phyloP scores from a whole-genome alignment of 169 alveolate genomes.

The Cryptosporidium baileyi region DNA sequence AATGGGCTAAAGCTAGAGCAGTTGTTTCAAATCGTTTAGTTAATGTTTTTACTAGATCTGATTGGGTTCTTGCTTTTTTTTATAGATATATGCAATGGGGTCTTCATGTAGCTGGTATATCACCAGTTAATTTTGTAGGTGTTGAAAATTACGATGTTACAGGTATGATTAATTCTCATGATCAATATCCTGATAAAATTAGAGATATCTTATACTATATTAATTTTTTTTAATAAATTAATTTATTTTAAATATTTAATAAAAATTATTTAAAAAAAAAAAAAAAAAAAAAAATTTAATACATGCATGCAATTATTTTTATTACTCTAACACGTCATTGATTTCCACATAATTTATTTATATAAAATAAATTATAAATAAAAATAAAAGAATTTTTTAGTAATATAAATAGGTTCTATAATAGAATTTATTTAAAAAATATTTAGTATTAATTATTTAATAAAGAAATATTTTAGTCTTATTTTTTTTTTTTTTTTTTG shows the following conservation, averaged over 20 bases:
- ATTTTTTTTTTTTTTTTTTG: too few relatives aligned
- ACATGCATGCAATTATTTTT: background rate
- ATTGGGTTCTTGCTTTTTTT: conserved; percentile 90
- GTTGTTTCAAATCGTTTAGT: conserved; percentile 89
- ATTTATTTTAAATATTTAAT: background rate
- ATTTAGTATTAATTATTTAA: too few relatives aligned
- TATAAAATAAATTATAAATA: too few relatives aligned
- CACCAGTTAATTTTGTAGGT: conserved; percentile 77
- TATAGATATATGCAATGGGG: conserved; percentile 90
- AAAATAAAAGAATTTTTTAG: too few relatives aligned
- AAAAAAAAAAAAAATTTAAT: background rate
- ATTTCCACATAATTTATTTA: too few relatives aligned
- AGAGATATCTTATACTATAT: conserved; percentile 73
- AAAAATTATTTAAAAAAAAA: background rate
- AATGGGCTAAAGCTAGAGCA: conserved; percentile 85
- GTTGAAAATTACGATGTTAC: conserved; percentile 85
- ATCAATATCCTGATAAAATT: conserved; percentile 75
- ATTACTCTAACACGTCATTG: too few relatives aligned
- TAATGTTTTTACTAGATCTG: conserved; percentile 86
- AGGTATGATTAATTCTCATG: conserved; percentile 78
- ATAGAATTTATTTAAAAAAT: too few relatives aligned
- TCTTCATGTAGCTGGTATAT: conserved; percentile 81
- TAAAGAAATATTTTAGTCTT: too few relatives aligned
- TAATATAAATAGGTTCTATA: too few relatives aligned
- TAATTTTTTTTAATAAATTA: conserved; percentile 42